These are phyloP conservation scores for Rhodotorula sp. DNA, from an alignment of 1,284 basidiomycete species.

Conservation along the genomic window DNA sequence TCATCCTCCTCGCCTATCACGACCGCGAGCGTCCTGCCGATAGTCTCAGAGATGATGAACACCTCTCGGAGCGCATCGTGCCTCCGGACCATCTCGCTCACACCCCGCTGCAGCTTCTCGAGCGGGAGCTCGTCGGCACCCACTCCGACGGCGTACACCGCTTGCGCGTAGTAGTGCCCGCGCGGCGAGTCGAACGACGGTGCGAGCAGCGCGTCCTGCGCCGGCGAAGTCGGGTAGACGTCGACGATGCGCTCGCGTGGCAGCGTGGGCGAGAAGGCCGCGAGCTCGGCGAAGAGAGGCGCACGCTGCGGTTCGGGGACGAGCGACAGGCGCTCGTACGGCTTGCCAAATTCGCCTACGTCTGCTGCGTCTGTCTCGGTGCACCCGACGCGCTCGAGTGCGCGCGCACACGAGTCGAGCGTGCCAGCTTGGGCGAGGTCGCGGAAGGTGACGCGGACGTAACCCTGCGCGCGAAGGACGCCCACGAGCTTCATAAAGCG, in stretches of 20 bases:
- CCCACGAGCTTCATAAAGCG: conserved; percentile 42
- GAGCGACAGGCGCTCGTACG: conserved; percentile 25
- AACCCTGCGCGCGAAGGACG: conserved; percentile 25
- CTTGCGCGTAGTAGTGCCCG: conserved; percentile 44
- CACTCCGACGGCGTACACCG: conserved; percentile 30
- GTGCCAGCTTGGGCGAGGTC: conserved; percentile 32
- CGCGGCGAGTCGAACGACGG: conserved; percentile 35
- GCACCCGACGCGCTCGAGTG: not conserved
- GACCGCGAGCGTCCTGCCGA: conserved; percentile 12
- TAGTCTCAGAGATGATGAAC: conserved; percentile 33
- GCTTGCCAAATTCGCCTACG: not conserved
- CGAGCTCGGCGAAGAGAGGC: conserved; percentile 22
- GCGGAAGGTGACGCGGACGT: conserved; percentile 19
- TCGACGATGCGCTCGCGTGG: conserved; percentile 26
- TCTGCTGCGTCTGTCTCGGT: too few relatives aligned
- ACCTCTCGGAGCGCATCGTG: conserved; percentile 37
- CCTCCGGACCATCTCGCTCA: conserved; percentile 22
- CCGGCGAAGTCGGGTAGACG: conserved; percentile 40
- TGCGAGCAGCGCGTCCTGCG: conserved; percentile 43
- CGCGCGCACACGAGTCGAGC: conserved; percentile 30
- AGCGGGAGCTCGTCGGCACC: not conserved
- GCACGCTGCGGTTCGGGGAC: not conserved
- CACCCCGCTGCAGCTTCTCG: conserved; percentile 14
- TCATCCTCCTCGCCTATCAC: conserved; percentile 28
- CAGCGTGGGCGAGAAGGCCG: conserved; percentile 9